These are phyloP conservation scores for Fusarium illudens DNA, from an alignment of 2,329 filamentous ascomycete species.

Conservation along the genomic window DNA sequence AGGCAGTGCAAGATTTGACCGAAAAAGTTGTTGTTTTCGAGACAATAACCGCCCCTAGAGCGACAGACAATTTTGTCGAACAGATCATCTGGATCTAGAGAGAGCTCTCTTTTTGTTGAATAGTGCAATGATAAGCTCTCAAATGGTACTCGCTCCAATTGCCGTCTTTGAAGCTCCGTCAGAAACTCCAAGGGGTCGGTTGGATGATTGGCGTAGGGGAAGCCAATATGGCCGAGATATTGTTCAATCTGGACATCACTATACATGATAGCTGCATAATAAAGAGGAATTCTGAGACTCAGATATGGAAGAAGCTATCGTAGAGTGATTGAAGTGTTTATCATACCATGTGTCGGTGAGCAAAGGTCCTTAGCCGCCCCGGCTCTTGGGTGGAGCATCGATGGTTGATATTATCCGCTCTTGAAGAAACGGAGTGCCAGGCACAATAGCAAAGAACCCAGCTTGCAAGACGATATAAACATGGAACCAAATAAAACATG, in stretches of 20 bases:
- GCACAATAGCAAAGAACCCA: too few species aligned
- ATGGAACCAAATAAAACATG: too few species aligned
- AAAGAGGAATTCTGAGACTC: background rate
- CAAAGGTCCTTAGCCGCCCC: background rate
- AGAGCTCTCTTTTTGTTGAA: background rate
- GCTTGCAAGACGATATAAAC: background rate
- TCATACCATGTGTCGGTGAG: background rate
- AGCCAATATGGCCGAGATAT: constrained; percentile 11
- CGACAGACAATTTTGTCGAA: constrained; percentile 9
- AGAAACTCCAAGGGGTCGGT: background rate
- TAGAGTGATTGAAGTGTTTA: background rate
- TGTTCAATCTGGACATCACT: background rate
- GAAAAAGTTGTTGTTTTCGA: constrained; percentile 23
- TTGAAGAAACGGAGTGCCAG: too few species aligned
- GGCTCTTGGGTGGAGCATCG: background rate
- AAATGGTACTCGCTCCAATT: constrained; percentile 16
- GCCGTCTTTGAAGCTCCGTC: constrained; percentile 10
- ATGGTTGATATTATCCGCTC: background rate
- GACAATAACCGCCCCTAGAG: constrained; percentile 14
- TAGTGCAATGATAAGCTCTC: constrained; percentile 21
- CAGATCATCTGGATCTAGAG: background rate
- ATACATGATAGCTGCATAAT: background rate
- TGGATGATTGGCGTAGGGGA: background rate
- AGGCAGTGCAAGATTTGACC: constrained; percentile 1
- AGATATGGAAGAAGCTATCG: background rate